These are phyloP conservation scores for Silybum marianum DNA, from an alignment of 129 eudicot genomes.

Conservation along the genomic window DNA sequence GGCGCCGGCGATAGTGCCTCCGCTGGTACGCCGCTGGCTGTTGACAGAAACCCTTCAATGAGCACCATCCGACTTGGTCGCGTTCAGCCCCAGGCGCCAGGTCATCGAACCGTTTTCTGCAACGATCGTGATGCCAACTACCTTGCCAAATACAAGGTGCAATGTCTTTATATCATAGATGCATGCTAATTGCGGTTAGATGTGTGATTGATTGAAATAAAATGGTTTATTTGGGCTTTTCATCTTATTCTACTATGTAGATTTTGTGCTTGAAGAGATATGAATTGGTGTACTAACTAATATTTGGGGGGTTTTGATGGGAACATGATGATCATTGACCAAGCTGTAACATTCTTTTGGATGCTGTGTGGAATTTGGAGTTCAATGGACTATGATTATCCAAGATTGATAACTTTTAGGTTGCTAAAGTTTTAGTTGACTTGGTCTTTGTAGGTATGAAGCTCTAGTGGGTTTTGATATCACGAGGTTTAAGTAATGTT, in stretches of 20 bases:
- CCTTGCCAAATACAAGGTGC: constrained; percentile 83
- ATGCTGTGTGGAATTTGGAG: constrained; percentile 9
- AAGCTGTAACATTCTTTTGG: constrained; percentile 1
- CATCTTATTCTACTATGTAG: background rate
- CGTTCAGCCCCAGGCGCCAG: constrained; percentile 98
- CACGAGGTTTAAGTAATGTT: background rate
- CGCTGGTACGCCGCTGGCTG: constrained; percentile 36
- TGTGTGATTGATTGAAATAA: background rate
- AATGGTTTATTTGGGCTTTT: background rate
- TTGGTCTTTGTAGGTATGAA: constrained; percentile 17
- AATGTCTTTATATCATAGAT: background rate
- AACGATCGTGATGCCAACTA: constrained; percentile 91
- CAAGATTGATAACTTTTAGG: constrained; percentile 7
- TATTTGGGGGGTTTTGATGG: background rate
- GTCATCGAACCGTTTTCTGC: constrained; percentile 89
- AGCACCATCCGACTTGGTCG: constrained; percentile 82
- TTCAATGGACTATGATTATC: constrained; percentile 10
- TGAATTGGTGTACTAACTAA: constrained; percentile 8
- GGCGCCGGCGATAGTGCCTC: constrained; percentile 19
- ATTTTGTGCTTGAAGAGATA: background rate
- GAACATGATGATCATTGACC: background rate
- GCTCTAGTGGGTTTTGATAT: constrained; percentile 13
- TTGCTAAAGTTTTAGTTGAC: constrained; percentile 18
- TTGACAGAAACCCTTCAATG: constrained; percentile 36
- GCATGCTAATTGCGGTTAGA: background rate